Evolutionary conservation across 1,284 basidiomycete genomes (phyloP), one percentile per base, ranked within the genome.

Genomic region (Ustilago hordei): DNA sequence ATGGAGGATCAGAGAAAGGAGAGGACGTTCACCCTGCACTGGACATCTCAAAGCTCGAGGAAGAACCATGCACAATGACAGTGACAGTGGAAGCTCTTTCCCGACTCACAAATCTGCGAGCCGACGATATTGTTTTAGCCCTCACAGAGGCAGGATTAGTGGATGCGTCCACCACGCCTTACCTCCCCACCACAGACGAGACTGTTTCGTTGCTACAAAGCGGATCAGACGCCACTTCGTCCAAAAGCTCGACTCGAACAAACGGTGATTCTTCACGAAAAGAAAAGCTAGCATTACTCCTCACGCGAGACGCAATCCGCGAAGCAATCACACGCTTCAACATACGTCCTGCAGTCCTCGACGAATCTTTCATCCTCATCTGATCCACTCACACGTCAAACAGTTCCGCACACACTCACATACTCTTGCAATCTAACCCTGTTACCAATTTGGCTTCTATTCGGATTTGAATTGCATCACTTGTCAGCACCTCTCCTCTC

Each of bases 121-220:
- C 91, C 0, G 95, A 98, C 74, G 95, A 98, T 84, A 90, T 92
- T 0, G 92, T 93, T 0, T 93, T 95, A 85, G 93, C 95, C 1
- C 87, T 98, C 62, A 91, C 92, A 62, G 94, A 97, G 84, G 92
- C 93, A 60, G 94, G 95, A 17, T 87, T 98, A 64, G 88, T 97
- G 19, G 87, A 86, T 57, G 87, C 88, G 47, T 87, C 87, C 2
- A 36, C 31, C 6, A 55, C 55, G 11, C 56, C 63, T 8, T 58
- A 55, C 31, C 48, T 75, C 1, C 38, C 59, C 23, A n/a, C 50
- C 17, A 28, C 45, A 13, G 69, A 69, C 34, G 57, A 55, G 7
- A 64, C 53, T 12, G 43, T 67, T 23, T 19, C 23, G 48, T 32
- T 31, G 28, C 9, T 17, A 28, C 23, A 50, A 28, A 31, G 48